These are phyloP conservation scores for Syzygium oleosum DNA, from an alignment of 345 rosid species.

Conservation along the genomic window DNA sequence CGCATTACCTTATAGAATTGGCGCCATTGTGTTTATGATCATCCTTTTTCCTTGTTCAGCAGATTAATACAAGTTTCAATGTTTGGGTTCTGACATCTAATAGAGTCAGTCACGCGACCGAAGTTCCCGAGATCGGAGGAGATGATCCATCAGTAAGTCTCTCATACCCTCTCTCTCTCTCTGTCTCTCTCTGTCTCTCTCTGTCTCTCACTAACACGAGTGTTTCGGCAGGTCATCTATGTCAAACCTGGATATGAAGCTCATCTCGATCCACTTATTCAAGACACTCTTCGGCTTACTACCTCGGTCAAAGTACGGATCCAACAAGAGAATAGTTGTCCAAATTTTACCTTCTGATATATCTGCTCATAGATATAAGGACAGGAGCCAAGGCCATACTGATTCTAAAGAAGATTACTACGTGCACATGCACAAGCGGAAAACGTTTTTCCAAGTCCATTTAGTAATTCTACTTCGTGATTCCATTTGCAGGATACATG, in stretches of 20 bases:
- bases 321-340: background rate
- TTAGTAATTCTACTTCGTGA: background rate
- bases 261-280: slow-evolving; percentile 64
- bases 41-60: background rate
- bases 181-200: background rate
- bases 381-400: background rate
- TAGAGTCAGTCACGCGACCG: slow-evolving; percentile 16
- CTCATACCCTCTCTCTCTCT: background rate
- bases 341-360: background rate
- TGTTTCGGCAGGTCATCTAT: slow-evolving; percentile 57
- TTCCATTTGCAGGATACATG: slow-evolving; percentile 48
- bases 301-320: slow-evolving; percentile 33
- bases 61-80: slow-evolving; percentile 69
- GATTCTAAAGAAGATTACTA: background rate
- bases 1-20: background rate
- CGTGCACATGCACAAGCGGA: background rate
- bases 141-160: slow-evolving; percentile 76
- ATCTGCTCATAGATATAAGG: background rate
- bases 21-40: background rate
- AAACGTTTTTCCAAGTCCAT: background rate
- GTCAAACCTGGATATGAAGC: slow-evolving; percentile 79
- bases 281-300: slow-evolving; percentile 62
- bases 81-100: slow-evolving; percentile 68
- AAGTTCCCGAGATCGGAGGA: slow-evolving; percentile 58
- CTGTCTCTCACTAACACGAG: background rate